A percentile compares a stretch with the other conserved stretches of the same genome.
Evolutionary conservation across 164 flowering plant genomes (phyloP).

Genomic region (Santalum album): DNA sequence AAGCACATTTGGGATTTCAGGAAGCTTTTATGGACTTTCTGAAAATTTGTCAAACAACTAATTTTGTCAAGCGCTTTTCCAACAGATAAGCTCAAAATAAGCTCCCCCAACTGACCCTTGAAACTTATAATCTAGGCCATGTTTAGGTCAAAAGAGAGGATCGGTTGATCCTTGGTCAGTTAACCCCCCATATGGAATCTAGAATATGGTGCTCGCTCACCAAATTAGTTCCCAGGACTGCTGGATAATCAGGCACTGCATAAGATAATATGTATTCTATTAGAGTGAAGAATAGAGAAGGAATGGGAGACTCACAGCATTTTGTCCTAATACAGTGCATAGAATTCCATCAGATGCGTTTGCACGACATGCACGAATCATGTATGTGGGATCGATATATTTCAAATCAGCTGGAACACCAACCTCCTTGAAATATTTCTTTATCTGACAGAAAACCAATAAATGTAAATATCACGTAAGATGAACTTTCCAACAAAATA

Average conservation of each 20-base stretch:
- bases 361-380: constrained; percentile 87
- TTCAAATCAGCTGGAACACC: constrained; percentile 73
- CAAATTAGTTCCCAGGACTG: background rate
- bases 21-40: too few species aligned
- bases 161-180: too few species aligned
- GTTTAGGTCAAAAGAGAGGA: too few species aligned
- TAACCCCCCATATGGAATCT: background rate
- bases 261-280: background rate
- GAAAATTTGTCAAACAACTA: too few species aligned
- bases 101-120: too few species aligned
- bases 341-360: constrained; percentile 93
- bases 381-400: constrained; percentile 90
- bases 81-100: too few species aligned
- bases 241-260: background rate
- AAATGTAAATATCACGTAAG: background rate
- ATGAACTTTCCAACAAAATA: background rate
- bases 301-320: constrained; percentile 55
- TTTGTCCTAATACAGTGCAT: constrained; percentile 84
- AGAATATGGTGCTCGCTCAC: background rate
- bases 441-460: constrained; percentile 35
- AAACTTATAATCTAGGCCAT: too few species aligned
- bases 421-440: constrained; percentile 61
- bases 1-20: too few species aligned
- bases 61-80: too few species aligned
- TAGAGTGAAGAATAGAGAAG: background rate